These are phyloP conservation scores for Chimonanthus praecox DNA, from an alignment of 164 flowering plant species.

Conservation along the genomic window DNA sequence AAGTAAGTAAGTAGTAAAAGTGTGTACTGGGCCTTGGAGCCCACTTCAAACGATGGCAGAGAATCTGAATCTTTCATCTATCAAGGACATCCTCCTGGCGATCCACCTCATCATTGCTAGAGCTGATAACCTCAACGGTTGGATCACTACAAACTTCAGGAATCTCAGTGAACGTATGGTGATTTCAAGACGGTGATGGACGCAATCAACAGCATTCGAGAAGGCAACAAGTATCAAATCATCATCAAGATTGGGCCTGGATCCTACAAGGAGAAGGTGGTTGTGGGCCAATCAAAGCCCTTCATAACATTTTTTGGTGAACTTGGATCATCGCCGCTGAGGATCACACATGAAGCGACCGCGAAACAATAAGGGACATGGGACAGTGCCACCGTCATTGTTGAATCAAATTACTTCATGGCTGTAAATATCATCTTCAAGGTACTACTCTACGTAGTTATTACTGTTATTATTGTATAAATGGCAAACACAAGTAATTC, in stretches of 20 bases:
- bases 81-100: too few relatives aligned
- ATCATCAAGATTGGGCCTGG: constrained; percentile 44
- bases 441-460: constrained; percentile 15
- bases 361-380: constrained; percentile 40
- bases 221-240: constrained; percentile 29
- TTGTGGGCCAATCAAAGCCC: constrained; percentile 28
- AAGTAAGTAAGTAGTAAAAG: too few relatives aligned
- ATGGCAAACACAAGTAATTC: neutral
- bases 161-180: neutral
- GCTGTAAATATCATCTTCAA: constrained; percentile 43
- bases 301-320: constrained; percentile 51
- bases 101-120: too few relatives aligned
- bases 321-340: constrained; percentile 29
- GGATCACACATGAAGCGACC: constrained; percentile 34
- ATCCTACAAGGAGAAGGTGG: constrained; percentile 46
- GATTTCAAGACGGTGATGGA: neutral
- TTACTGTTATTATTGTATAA: neutral
- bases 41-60: too few relatives aligned
- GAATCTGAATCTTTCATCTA: too few relatives aligned
- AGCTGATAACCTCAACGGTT: too few relatives aligned
- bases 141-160: neutral
- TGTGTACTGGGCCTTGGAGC: too few relatives aligned
- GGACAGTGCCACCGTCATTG: constrained; percentile 48
- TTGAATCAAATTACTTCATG: constrained; percentile 40
- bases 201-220: constrained; percentile 28